phyloP scores from a whole-genome alignment of 148 eudicot species.

The Vaccinium darrowii region DNA sequence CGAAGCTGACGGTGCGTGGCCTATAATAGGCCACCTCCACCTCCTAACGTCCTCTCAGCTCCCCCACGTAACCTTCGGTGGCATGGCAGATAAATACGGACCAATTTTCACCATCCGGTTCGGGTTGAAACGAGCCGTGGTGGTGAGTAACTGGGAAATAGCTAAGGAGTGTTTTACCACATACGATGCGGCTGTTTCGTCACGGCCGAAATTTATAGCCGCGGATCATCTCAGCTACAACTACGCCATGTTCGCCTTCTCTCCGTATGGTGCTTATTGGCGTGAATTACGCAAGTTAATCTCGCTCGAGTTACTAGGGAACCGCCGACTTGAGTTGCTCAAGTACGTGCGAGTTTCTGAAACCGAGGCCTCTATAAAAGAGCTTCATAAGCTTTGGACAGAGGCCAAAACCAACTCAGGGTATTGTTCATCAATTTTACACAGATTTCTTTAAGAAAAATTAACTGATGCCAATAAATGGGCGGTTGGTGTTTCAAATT shows the following conservation, averaged over 20 bases:
- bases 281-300: neutral
- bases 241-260: neutral
- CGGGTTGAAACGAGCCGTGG: neutral
- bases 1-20: neutral
- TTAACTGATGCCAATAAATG: too few relatives aligned
- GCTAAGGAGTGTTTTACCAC: slow-evolving; percentile 16
- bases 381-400: neutral
- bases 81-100: slow-evolving; percentile 4
- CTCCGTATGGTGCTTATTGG: slow-evolving; percentile 2
- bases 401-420: neutral
- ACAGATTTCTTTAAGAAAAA: neutral
- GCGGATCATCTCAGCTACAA: neutral
- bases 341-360: slow-evolving; percentile 12
- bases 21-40: slow-evolving; percentile 1
- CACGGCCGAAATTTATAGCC: neutral
- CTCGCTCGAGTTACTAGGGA: neutral
- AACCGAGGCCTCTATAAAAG: neutral
- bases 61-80: neutral
- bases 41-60: neutral
- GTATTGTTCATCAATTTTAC: neutral
- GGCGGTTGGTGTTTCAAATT: too few relatives aligned
- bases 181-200: neutral
- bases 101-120: slow-evolving; percentile 13
- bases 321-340: slow-evolving; percentile 2
- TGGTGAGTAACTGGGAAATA: slow-evolving; percentile 9